These are phyloP conservation scores for Boletus coccyginus DNA, from an alignment of 768 basidiomycete species.

Conservation along the genomic window DNA sequence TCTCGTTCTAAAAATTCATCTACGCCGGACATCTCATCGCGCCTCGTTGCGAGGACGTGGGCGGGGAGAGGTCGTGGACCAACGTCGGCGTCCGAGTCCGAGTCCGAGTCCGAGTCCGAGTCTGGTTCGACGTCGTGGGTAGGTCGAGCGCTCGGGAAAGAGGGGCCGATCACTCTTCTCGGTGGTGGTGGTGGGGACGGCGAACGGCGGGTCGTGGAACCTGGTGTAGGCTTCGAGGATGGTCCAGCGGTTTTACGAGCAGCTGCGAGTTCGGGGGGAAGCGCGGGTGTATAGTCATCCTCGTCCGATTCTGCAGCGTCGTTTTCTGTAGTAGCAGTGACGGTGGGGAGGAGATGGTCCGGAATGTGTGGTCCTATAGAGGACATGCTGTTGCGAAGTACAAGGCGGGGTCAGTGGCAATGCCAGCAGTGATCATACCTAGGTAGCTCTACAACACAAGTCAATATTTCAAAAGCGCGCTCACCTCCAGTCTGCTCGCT, in stretches of 20 bases:
- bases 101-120: slow-evolving; percentile 60
- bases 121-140: slow-evolving; percentile 26
- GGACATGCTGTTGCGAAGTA: slow-evolving; percentile 37
- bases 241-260: slow-evolving; percentile 36
- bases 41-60: slow-evolving; percentile 27
- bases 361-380: slow-evolving; percentile 60
- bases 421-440: neutral
- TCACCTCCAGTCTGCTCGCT: no score
- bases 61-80: slow-evolving; percentile 78
- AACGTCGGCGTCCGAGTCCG: slow-evolving; percentile 74
- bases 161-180: slow-evolving; percentile 48
- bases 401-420: neutral
- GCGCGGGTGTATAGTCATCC: slow-evolving; percentile 69
- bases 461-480: no score
- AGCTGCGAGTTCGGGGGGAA: slow-evolving; percentile 68
- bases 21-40: slow-evolving; percentile 62
- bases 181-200: slow-evolving; percentile 18
- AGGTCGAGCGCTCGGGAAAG: slow-evolving; percentile 43
- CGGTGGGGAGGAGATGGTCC: slow-evolving; percentile 37
- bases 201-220: slow-evolving; percentile 22
- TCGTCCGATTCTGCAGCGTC: slow-evolving; percentile 40
- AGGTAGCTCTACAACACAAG: no score
- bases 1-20: slow-evolving; percentile 84
- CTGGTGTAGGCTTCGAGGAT: slow-evolving; percentile 19
- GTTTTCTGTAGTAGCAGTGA: slow-evolving; percentile 15